phyloP scores from a whole-genome alignment of 2,329 filamentous ascomycete species.

The Monosporascus sp. region DNA sequence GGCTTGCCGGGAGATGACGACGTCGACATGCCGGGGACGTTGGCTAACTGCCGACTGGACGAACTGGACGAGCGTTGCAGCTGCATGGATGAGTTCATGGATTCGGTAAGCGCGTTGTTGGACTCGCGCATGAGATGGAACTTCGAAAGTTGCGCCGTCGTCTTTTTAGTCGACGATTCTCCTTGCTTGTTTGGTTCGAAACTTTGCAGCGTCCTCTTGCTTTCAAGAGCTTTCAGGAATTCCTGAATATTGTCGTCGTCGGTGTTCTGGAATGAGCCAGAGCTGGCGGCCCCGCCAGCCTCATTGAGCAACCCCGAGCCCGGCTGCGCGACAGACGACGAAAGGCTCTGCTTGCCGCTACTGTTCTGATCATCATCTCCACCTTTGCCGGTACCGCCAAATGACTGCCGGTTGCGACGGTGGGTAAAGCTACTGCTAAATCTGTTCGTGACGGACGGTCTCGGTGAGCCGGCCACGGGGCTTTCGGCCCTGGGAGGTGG shows the following conservation, averaged over 20 bases:
- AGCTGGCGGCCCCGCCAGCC: slow-evolving; percentile 58
- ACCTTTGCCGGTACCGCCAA: slow-evolving; percentile 62
- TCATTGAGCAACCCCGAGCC: slow-evolving; percentile 76
- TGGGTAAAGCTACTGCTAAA: slow-evolving; percentile 96
- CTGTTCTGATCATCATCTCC: slow-evolving; percentile 68
- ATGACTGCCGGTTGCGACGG: slow-evolving; percentile 70
- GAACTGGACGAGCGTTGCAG: slow-evolving; percentile 78
- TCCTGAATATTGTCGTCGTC: slow-evolving; percentile 93
- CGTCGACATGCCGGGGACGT: slow-evolving; percentile 66
- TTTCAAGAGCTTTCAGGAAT: slow-evolving; percentile 84
- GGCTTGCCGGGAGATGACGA: slow-evolving; percentile 89
- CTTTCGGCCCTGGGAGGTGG: slow-evolving; percentile 57
- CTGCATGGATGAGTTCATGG: slow-evolving; percentile 84
- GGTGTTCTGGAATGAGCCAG: slow-evolving; percentile 57
- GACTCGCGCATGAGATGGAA: slow-evolving; percentile 88
- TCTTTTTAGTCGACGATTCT: slow-evolving; percentile 67
- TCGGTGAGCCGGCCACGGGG: slow-evolving; percentile 70
- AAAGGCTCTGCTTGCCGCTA: slow-evolving; percentile 73
- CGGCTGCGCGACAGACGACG: slow-evolving; percentile 64
- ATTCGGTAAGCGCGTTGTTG: slow-evolving; percentile 83
- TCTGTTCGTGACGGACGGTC: slow-evolving; percentile 68
- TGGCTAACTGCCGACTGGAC: slow-evolving; percentile 54
- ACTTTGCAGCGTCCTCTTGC: slow-evolving; percentile 77
- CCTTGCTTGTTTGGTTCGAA: slow-evolving; percentile 64
- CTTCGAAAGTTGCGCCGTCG: slow-evolving; percentile 72